These are phyloP conservation scores for Nicotiana rustica DNA, from an alignment of 305 asterid species.

Conservation along the genomic window DNA sequence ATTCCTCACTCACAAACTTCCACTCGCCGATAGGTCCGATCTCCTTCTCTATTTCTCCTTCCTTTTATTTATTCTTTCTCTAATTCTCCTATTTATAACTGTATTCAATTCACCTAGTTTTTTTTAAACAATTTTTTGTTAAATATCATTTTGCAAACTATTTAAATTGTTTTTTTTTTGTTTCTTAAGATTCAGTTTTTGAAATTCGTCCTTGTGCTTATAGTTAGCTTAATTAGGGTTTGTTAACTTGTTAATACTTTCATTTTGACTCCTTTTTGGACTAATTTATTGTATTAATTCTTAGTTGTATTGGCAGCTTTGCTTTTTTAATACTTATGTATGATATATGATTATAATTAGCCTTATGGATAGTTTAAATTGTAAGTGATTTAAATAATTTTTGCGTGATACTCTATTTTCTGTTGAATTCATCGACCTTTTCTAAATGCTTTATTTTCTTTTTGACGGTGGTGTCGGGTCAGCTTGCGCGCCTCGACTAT, in stretches of 20 bases:
- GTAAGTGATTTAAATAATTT: not conserved
- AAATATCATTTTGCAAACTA: not conserved
- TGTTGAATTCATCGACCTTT: slow-evolving; percentile 10
- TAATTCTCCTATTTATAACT: not conserved
- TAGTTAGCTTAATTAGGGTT: not conserved
- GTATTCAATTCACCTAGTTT: slow-evolving; percentile 1
- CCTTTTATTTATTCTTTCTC: not conserved
- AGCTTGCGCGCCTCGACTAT: no score
- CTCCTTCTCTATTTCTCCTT: not conserved
- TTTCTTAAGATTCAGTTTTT: slow-evolving; percentile 25
- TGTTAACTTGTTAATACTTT: not conserved
- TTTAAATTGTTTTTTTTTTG: not conserved
- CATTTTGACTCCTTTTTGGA: no score
- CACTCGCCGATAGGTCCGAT: slow-evolving; percentile 20
- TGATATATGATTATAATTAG: slow-evolving; percentile 7
- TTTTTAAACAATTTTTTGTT: not conserved
- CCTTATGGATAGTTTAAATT: not conserved
- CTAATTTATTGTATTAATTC: not conserved
- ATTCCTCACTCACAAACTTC: slow-evolving; percentile 1
- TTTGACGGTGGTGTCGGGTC: no score
- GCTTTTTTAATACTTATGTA: not conserved
- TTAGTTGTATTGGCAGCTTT: slow-evolving; percentile 1
- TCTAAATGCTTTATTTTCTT: not conserved
- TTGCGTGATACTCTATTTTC: not conserved
- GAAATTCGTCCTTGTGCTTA: not conserved